Conservation (phyloP, 228 moss, liverwort and hornwort genomes). For the Sphagnum magellanicum region DNA sequence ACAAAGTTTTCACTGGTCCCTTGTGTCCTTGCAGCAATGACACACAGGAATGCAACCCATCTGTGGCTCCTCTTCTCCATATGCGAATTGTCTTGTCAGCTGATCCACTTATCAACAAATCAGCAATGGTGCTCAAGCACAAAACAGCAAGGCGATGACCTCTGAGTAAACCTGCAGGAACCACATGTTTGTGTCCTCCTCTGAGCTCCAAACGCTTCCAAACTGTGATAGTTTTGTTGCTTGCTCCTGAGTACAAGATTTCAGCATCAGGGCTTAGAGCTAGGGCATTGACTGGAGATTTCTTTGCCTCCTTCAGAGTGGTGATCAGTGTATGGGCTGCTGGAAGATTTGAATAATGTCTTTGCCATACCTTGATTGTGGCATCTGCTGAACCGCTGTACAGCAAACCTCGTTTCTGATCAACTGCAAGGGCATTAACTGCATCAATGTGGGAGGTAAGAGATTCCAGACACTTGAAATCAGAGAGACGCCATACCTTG, state of each 20-base stretch:
- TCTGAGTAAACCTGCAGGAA: slow-evolving; percentile 28
- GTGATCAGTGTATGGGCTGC: slow-evolving; percentile 40
- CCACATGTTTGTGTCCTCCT: slow-evolving; percentile 27
- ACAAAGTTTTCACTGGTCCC: slow-evolving; percentile 59
- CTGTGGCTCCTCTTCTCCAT: slow-evolving; percentile 37
- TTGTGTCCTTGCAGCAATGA: slow-evolving; percentile 61
- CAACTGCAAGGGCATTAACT: slow-evolving; percentile 62
- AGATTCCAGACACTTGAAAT: slow-evolving; percentile 78
- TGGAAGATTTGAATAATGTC: background rate
- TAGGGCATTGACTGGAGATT: slow-evolving; percentile 69
- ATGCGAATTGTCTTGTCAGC: slow-evolving; percentile 72
- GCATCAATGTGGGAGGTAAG: slow-evolving; percentile 74
- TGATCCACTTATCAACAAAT: slow-evolving; percentile 67
- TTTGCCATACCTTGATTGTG: slow-evolving; percentile 54
- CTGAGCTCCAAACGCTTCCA: slow-evolving; percentile 39
- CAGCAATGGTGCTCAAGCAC: slow-evolving; percentile 29
- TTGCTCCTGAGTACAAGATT: slow-evolving; percentile 68
- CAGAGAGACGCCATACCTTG: slow-evolving; percentile 74
- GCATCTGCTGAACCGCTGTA: slow-evolving; percentile 72
- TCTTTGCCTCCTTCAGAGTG: slow-evolving; percentile 28
- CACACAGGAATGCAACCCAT: slow-evolving; percentile 30
- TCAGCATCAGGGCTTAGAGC: slow-evolving; percentile 48
- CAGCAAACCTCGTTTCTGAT: slow-evolving; percentile 36
- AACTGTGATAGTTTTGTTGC: slow-evolving; percentile 54
- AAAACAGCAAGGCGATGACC: slow-evolving; percentile 71